Percentiles rank a stretch among this genome's conserved stretches.
These are phyloP conservation scores for Hansenula sp. DNA, from an alignment of 1,139 yeast species.

Conservation along the genomic window DNA sequence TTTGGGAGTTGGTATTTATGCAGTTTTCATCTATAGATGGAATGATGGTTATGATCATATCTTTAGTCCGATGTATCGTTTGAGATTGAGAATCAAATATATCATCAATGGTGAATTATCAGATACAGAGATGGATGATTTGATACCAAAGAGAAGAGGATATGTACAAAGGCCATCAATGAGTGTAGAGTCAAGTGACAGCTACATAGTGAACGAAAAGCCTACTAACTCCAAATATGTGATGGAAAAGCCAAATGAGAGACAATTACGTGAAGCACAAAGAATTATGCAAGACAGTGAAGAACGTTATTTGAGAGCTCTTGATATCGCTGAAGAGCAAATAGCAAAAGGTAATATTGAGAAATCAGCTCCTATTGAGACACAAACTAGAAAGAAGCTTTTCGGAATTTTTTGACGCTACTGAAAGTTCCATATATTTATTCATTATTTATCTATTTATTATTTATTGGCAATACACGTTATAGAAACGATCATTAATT, in stretches of 20 bases:
- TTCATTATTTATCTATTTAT: neutral
- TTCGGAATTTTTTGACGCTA: slow-evolving; percentile 27
- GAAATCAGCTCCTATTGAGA: neutral
- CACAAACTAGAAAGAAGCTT: slow-evolving; percentile 31
- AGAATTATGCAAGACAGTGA: slow-evolving; percentile 66
- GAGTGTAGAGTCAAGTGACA: neutral
- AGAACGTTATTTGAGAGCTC: slow-evolving; percentile 57
- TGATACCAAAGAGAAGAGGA: slow-evolving; percentile 36
- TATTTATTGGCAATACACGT: neutral
- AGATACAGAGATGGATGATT: slow-evolving; percentile 60
- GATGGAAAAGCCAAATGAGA: slow-evolving; percentile 64
- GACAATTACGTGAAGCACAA: slow-evolving; percentile 75
- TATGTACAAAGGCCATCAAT: slow-evolving; percentile 19
- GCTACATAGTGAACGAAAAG: slow-evolving; percentile 5
- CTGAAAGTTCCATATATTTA: too few species aligned
- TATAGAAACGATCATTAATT: too few species aligned
- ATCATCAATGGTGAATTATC: slow-evolving; percentile 45
- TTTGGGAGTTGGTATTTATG: slow-evolving; percentile 46
- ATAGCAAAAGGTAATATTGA: slow-evolving; percentile 6
- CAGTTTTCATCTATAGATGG: slow-evolving; percentile 76
- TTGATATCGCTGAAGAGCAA: slow-evolving; percentile 37
- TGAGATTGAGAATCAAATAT: slow-evolving; percentile 54
- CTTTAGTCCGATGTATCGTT: slow-evolving; percentile 62
- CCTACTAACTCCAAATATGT: slow-evolving; percentile 40
- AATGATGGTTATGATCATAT: slow-evolving; percentile 79